phyloP scores from a whole-genome alignment of 2,329 filamentous ascomycete genomes.

The Hypocreales sp. region DNA sequence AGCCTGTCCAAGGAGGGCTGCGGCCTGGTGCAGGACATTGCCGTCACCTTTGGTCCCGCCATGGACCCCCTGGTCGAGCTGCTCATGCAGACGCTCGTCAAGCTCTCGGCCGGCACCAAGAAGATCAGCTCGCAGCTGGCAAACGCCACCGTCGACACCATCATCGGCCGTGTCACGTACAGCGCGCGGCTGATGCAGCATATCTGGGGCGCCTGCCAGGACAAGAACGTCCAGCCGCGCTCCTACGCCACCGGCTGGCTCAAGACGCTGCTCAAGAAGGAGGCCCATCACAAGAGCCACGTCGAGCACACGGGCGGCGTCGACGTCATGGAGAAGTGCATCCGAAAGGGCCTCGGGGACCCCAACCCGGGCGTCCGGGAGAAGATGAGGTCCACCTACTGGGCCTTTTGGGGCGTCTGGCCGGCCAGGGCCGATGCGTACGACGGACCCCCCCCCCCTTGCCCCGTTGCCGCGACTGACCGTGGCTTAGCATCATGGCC shows the following conservation, averaged over 20 bases:
- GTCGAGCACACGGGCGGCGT: slow-evolving; percentile 75
- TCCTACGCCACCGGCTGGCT: slow-evolving; percentile 71
- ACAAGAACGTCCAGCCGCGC: slow-evolving; percentile 86
- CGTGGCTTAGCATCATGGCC: slow-evolving; percentile 50
- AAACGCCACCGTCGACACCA: slow-evolving; percentile 63
- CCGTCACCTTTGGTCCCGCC: slow-evolving; percentile 56
- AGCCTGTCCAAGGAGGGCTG: slow-evolving; percentile 83
- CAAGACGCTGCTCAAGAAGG: slow-evolving; percentile 64
- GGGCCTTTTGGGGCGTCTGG: slow-evolving; percentile 69
- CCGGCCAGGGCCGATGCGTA: slow-evolving; percentile 59
- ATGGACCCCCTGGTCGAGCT: slow-evolving; percentile 86
- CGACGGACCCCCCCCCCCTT: slow-evolving; percentile 17
- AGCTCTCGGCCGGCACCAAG: slow-evolving; percentile 79
- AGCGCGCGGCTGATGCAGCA: slow-evolving; percentile 73
- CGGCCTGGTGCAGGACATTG: slow-evolving; percentile 70
- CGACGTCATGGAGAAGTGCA: slow-evolving; percentile 71
- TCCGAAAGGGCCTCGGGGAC: slow-evolving; percentile 80
- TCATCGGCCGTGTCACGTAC: slow-evolving; percentile 69
- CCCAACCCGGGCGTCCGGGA: slow-evolving; percentile 83
- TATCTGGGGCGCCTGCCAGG: slow-evolving; percentile 64
- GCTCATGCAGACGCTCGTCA: slow-evolving; percentile 76
- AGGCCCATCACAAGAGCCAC: slow-evolving; percentile 61
- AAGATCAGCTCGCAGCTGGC: slow-evolving; percentile 81
- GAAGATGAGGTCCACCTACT: slow-evolving; percentile 72
- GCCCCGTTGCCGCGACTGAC: slow-evolving; percentile 7